phyloP scores from a whole-genome alignment of 306 rosid species.

The Psophocarpus tetragonolobus region DNA sequence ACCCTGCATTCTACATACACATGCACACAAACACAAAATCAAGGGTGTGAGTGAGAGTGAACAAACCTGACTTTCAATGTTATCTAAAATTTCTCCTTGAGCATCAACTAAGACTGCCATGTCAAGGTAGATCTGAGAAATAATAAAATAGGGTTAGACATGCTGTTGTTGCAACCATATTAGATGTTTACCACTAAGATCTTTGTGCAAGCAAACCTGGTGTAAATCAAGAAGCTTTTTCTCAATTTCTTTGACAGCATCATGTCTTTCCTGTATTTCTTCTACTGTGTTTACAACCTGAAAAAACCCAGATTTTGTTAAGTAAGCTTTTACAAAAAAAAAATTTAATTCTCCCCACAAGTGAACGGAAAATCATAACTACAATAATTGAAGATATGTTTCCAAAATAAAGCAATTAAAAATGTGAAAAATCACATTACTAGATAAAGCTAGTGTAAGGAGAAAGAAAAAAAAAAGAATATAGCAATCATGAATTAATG shows the following conservation, averaged over 20 bases:
- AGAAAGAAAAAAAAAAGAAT: not conserved
- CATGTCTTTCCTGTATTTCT: constrained; percentile 97
- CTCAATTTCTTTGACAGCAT: constrained; percentile 90
- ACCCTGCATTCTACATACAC: constrained; percentile 30
- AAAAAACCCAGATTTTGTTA: constrained; percentile 25
- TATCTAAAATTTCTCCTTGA: constrained; percentile 87
- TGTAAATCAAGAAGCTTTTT: constrained; percentile 92
- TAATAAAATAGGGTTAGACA: constrained; percentile 15
- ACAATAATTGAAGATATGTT: constrained; percentile 12
- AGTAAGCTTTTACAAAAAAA: constrained; percentile 7
- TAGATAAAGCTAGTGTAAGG: not conserved
- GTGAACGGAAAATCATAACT: not conserved
- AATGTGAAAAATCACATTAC: not conserved
- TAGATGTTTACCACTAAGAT: not conserved
- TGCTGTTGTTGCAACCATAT: not conserved
- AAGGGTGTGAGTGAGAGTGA: constrained; percentile 17
- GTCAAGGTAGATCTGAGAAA: constrained; percentile 82
- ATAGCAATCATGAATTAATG: not conserved
- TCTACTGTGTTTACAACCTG: constrained; percentile 85
- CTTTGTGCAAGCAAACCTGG: constrained; percentile 57
- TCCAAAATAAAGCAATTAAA: not conserved
- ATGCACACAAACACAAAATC: constrained; percentile 19
- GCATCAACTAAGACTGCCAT: constrained; percentile 96
- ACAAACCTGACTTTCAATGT: constrained; percentile 95
- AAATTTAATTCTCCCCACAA: constrained; percentile 10